Evolutionary conservation across 768 basidiomycete genomes (phyloP).

Genomic region (Russula abietina): DNA sequence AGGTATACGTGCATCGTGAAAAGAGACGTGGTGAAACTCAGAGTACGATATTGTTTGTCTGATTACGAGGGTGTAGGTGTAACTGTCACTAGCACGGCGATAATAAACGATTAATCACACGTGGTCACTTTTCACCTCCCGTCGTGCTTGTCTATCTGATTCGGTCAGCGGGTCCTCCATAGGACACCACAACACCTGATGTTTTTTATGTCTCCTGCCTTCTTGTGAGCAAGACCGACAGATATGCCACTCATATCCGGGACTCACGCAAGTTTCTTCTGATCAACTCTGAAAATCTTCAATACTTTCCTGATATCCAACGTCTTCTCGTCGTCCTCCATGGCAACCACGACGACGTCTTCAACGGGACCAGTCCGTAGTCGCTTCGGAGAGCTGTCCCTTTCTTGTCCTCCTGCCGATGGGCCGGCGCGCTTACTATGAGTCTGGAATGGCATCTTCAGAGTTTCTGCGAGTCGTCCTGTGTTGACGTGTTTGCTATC

Average conservation of each 20-base stretch:
- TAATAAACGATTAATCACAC: conserved; percentile 22
- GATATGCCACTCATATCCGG: not conserved
- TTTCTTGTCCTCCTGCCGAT: not conserved
- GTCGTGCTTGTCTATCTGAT: conserved; percentile 43
- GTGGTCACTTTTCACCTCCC: conserved; percentile 48
- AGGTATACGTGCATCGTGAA: not conserved
- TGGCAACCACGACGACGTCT: conserved; percentile 25
- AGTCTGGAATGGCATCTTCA: conserved; percentile 5
- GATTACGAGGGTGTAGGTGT: not conserved
- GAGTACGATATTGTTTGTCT: not conserved
- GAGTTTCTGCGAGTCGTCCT: not conserved
- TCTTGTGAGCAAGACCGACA: conserved; percentile 20
- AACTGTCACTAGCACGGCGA: not conserved
- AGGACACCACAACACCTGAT: conserved; percentile 82
- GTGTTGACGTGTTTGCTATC: not conserved
- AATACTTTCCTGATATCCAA: conserved; percentile 36
- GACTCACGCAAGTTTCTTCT: conserved; percentile 40
- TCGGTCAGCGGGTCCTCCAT: conserved; percentile 57
- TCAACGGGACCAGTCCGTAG: conserved; percentile 1
- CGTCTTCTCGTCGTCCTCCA: conserved; percentile 26
- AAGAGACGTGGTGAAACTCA: not conserved
- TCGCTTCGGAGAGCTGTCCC: conserved; percentile 20
- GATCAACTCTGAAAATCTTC: conserved; percentile 46
- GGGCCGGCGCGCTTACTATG: conserved; percentile 5
- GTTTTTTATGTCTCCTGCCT: conserved; percentile 49